These are phyloP conservation scores for Tremellales sp. DNA, from an alignment of 1,284 basidiomycete genomes.

Conservation along the genomic window DNA sequence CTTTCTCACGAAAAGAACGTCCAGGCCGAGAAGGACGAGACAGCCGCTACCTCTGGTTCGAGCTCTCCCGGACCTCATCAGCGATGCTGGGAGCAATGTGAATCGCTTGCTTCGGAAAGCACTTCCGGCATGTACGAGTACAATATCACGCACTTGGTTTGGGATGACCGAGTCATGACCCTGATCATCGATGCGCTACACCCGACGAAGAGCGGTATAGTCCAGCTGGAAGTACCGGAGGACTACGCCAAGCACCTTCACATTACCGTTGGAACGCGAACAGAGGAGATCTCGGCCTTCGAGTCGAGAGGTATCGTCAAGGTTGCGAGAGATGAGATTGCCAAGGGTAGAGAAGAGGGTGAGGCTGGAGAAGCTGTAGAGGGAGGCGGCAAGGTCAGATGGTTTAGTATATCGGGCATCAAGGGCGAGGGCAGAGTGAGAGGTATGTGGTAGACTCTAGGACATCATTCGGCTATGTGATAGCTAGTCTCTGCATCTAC, in stretches of 20 bases:
- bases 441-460: slow-evolving; percentile 33
- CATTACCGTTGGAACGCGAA: slow-evolving; percentile 78
- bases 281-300: slow-evolving; percentile 58
- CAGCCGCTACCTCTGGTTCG: background rate
- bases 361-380: slow-evolving; percentile 26
- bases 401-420: slow-evolving; percentile 21
- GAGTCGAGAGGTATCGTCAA: slow-evolving; percentile 52
- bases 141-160: slow-evolving; percentile 63
- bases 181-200: slow-evolving; percentile 52
- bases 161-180: slow-evolving; percentile 78
- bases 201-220: background rate
- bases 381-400: slow-evolving; percentile 31
- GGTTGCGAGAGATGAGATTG: slow-evolving; percentile 26
- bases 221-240: slow-evolving; percentile 48
- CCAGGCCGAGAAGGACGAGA: slow-evolving; percentile 47
- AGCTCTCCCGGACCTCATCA: slow-evolving; percentile 12
- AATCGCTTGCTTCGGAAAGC: slow-evolving; percentile 50
- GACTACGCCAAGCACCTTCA: slow-evolving; percentile 61
- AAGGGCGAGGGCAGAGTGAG: slow-evolving; percentile 25
- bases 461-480: no score
- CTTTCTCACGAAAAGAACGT: slow-evolving; percentile 69
- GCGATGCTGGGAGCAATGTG: slow-evolving; percentile 65
- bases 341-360: slow-evolving; percentile 8
- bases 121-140: slow-evolving; percentile 60
- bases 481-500: no score